Evolutionary conservation across 2,329 filamentous ascomycete genomes (phyloP).

Genomic region (Penicillium italicum): DNA sequence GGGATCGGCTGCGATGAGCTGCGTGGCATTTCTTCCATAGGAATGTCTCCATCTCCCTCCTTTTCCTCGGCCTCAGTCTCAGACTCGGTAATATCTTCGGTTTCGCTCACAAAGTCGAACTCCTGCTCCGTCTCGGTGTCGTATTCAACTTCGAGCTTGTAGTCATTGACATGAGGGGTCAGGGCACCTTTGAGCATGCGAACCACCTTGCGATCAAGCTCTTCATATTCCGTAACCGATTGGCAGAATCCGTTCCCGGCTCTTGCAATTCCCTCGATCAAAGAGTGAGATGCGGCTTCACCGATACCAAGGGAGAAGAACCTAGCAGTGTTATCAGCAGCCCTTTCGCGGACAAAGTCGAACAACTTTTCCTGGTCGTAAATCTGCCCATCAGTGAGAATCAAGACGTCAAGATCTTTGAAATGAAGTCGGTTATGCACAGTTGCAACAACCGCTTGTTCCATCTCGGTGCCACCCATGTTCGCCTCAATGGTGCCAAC

Average conservation of each 20-base stretch:
- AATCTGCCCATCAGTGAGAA: slow-evolving; percentile 57
- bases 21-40: slow-evolving; percentile 9
- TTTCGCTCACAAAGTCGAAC: slow-evolving; percentile 55
- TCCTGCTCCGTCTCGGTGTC: slow-evolving; percentile 45
- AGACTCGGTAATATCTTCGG: slow-evolving; percentile 7
- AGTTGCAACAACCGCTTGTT: slow-evolving; percentile 46
- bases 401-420: slow-evolving; percentile 51
- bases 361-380: slow-evolving; percentile 51
- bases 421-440: slow-evolving; percentile 47
- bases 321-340: slow-evolving; percentile 45
- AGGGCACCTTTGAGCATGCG: slow-evolving; percentile 71
- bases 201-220: slow-evolving; percentile 65
- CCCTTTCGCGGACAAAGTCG: slow-evolving; percentile 45
- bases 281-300: slow-evolving; percentile 50
- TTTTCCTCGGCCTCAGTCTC: slow-evolving; percentile 2
- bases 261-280: slow-evolving; percentile 58
- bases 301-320: slow-evolving; percentile 58
- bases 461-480: slow-evolving; percentile 55
- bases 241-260: slow-evolving; percentile 61
- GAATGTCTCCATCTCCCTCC: slow-evolving; percentile 9
- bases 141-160: slow-evolving; percentile 62
- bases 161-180: slow-evolving; percentile 63
- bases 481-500: slow-evolving; percentile 44
- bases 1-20: slow-evolving; percentile 50
- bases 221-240: slow-evolving; percentile 59